phyloP scores from a whole-genome alignment of 2,329 filamentous ascomycete genomes.

The Fusarium penzigii region DNA sequence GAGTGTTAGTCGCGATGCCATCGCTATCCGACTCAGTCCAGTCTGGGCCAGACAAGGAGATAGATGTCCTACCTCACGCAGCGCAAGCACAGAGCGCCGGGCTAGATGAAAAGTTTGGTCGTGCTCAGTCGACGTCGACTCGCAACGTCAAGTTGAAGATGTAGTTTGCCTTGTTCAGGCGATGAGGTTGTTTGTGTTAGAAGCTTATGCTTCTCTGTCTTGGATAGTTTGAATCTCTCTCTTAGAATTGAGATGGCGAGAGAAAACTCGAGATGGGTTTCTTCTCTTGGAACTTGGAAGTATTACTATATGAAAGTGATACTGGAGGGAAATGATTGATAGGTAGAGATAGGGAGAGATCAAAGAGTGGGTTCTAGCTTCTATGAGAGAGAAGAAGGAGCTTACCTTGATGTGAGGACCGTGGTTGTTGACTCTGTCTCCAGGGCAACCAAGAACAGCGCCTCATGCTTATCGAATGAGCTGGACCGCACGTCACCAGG shows the following conservation, averaged over 20 bases:
- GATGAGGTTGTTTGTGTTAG: slow-evolving; percentile 16
- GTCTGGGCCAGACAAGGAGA: neutral
- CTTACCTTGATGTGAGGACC: slow-evolving; percentile 6
- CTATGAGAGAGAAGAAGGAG: slow-evolving; percentile 1
- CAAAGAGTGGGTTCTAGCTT: slow-evolving; percentile 23
- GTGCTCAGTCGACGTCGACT: slow-evolving; percentile 52
- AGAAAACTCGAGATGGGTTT: slow-evolving; percentile 7
- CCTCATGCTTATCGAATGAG: neutral
- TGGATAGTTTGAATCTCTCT: slow-evolving; percentile 11
- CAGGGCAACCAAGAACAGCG: slow-evolving; percentile 8
- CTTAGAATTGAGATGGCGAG: slow-evolving; percentile 5
- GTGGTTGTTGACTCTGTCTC: slow-evolving; percentile 37
- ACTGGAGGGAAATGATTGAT: slow-evolving; percentile 20
- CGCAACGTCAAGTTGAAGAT: slow-evolving; percentile 25
- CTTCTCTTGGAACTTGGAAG: slow-evolving; percentile 10
- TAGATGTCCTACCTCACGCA: slow-evolving; percentile 68
- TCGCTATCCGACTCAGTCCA: neutral
- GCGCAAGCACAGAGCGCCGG: slow-evolving; percentile 81
- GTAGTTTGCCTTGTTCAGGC: slow-evolving; percentile 37
- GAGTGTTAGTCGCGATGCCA: neutral
- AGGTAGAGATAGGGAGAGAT: slow-evolving; percentile 7
- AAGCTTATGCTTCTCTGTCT: slow-evolving; percentile 17
- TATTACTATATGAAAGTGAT: slow-evolving; percentile 13
- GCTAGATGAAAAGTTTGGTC: slow-evolving; percentile 49
- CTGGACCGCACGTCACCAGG: slow-evolving; percentile 7